Base-by-base conservation (phyloP, 495 filamentous ascomycete species). In the Annulohypoxylon moriforme region DNA sequence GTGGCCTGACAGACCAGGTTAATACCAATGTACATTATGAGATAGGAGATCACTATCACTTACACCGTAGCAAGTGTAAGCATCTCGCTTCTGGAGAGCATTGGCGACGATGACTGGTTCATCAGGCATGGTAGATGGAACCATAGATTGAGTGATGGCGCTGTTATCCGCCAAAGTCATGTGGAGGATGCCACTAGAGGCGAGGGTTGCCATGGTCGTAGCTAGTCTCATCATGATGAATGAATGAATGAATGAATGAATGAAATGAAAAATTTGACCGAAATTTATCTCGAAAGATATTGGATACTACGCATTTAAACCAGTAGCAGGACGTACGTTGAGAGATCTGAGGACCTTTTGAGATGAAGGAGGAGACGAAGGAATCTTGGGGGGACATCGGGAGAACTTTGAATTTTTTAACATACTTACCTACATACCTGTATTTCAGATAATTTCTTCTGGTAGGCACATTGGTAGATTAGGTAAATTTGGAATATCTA, bases 21-120 rank as follows among this genome's bases (percentile, higher is more conserved):
- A 70, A 58, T 44, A 18, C 3, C 27, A 2, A 14, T 33, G 36
- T 11, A 29, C n/a, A 20, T 18, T 27, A 31, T 1, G 18, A 25
- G 33, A 53, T 36, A 31, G 34, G 13, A 22, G 20, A 34, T 6
- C 42, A 0, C 3, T 2, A 24, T 46, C 11, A 65, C 73, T 57
- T 76, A 77, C 76, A 5, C 76, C 76, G 29, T 77, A 77, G 18
- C 76, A 77, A 27, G 68, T 68, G 46, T 60, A 77, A 22, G 76
- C 76, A 61, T 77, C 76, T 64, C 76, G 71, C 34, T 76, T 77
- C 42, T 60, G 52, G 7, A 77, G 73, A 38, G 22, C 6, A 29
- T 25, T 50, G 18, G 55, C 27, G 5, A 18, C n/a, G 8, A 22
- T 8, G 11, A 24, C 16, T 44, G 40, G 44, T 11, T 31, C 25